phyloP scores from a whole-genome alignment of 805 yeast genomes.

The Candida morakotiae region DNA sequence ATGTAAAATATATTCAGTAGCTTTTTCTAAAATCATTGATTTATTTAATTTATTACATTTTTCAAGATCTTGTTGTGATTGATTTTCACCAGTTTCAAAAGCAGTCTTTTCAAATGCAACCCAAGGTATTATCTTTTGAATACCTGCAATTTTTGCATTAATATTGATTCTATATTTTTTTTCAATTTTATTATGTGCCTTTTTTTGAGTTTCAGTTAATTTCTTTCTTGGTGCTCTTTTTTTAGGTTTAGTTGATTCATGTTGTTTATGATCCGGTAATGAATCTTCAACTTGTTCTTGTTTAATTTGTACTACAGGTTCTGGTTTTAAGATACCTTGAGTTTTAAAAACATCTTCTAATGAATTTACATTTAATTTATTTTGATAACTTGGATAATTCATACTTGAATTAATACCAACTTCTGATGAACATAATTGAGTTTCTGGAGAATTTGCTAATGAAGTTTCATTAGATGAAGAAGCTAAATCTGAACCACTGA shows the following conservation, averaged over 20 bases:
- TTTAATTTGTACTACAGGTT: neutral
- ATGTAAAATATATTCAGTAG: constrained; percentile 55
- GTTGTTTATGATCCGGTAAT: constrained; percentile 3
- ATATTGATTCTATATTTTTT: constrained; percentile 68
- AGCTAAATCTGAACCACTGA: constrained; percentile 1
- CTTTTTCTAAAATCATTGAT: constrained; percentile 64
- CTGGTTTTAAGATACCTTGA: constrained; percentile 22
- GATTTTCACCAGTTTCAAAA: constrained; percentile 40
- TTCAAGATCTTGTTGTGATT: constrained; percentile 9
- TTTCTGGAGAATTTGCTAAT: constrained; percentile 11
- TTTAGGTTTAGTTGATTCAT: constrained; percentile 5
- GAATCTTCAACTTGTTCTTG: neutral
- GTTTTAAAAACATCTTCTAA: constrained; percentile 27
- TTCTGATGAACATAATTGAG: constrained; percentile 5
- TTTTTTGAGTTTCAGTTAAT: constrained; percentile 56
- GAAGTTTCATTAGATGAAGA: constrained; percentile 8
- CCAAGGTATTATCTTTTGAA: constrained; percentile 67
- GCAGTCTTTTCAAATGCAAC: constrained; percentile 60
- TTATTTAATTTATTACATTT: constrained; percentile 46
- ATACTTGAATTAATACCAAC: constrained; percentile 5
- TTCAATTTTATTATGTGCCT: constrained; percentile 71
- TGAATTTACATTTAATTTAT: constrained; percentile 17
- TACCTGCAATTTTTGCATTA: constrained; percentile 64
- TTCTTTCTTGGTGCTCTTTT: constrained; percentile 53
- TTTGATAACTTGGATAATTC: constrained; percentile 10